Conservation (phyloP, 352 stramenopile genomes). For the Globisporangium echinulatum region DNA sequence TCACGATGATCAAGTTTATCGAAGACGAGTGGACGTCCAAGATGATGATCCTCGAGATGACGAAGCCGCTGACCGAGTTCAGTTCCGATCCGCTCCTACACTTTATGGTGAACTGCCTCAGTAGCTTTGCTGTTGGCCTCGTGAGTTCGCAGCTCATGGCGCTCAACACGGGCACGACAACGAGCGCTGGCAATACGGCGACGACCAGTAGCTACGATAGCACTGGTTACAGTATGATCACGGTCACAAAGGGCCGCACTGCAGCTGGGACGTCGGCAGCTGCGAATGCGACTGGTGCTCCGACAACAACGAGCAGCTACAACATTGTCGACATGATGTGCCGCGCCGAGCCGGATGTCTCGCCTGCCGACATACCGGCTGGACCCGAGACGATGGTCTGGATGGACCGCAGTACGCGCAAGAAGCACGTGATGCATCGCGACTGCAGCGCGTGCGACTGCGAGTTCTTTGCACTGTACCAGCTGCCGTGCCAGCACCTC, state of each 20-base stretch:
- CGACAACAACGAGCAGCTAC: background rate
- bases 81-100: slow-evolving; percentile 48
- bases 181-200: background rate
- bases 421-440: slow-evolving; percentile 51
- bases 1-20: slow-evolving; percentile 61
- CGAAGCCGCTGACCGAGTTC: slow-evolving; percentile 55
- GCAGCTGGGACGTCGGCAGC: background rate
- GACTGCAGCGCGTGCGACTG: slow-evolving; percentile 61
- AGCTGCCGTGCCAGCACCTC: slow-evolving; percentile 61
- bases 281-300: background rate
- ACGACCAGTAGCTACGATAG: background rate
- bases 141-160: slow-evolving; percentile 55
- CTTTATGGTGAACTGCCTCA: slow-evolving; percentile 68
- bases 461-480: slow-evolving; percentile 59
- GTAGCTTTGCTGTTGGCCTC: slow-evolving; percentile 51
- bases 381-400: slow-evolving; percentile 35
- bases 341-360: slow-evolving; percentile 10
- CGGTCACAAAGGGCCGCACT: slow-evolving; percentile 19
- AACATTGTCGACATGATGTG: slow-evolving; percentile 3
- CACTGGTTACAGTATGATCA: slow-evolving; percentile 17
- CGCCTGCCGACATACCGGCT: background rate
- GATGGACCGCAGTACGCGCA: slow-evolving; percentile 39
- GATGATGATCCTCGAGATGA: slow-evolving; percentile 71
- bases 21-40: slow-evolving; percentile 70
- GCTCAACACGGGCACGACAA: slow-evolving; percentile 21